These are phyloP conservation scores for Phytophthora sansomeana DNA, from an alignment of 352 stramenopile genomes.

Conservation along the genomic window DNA sequence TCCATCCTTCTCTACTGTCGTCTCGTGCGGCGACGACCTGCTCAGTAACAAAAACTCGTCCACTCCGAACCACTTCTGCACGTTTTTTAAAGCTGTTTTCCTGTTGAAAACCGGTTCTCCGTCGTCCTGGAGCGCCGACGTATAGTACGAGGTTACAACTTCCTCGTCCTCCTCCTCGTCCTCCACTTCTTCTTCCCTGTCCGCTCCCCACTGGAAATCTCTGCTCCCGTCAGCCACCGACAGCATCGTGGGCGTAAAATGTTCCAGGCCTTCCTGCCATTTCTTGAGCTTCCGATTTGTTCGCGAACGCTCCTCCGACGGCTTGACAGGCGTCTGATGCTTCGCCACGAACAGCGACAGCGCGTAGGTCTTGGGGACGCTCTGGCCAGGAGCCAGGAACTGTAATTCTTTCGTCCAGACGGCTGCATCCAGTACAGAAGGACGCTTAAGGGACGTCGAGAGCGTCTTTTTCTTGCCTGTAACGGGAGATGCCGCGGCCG, in stretches of 20 bases:
- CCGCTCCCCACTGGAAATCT: constrained; percentile 51
- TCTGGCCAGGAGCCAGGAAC: constrained; percentile 29
- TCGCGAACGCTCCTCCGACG: background rate
- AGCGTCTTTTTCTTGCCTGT: constrained; percentile 1
- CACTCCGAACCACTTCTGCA: constrained; percentile 75
- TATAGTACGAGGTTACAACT: constrained; percentile 13
- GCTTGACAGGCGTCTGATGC: background rate
- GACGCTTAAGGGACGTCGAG: background rate
- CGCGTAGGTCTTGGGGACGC: constrained; percentile 46
- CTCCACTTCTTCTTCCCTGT: background rate
- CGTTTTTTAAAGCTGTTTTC: constrained; percentile 45
- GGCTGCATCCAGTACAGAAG: constrained; percentile 15
- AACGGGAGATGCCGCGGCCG: constrained; percentile 13
- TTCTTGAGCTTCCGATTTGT: constrained; percentile 39
- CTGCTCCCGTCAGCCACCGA: constrained; percentile 57
- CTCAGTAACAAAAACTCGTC: constrained; percentile 75
- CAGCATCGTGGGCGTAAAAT: constrained; percentile 87
- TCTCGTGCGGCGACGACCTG: constrained; percentile 29
- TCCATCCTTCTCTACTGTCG: too few species aligned
- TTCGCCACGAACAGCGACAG: constrained; percentile 55
- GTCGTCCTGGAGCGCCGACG: constrained; percentile 32
- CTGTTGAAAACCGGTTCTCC: constrained; percentile 34
- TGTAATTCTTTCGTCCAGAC: constrained; percentile 50
- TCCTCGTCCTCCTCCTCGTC: constrained; percentile 5
- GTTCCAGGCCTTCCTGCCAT: constrained; percentile 72